phyloP scores from a whole-genome alignment of 2,329 filamentous ascomycete genomes.

The Neofusicoccum parvum region DNA sequence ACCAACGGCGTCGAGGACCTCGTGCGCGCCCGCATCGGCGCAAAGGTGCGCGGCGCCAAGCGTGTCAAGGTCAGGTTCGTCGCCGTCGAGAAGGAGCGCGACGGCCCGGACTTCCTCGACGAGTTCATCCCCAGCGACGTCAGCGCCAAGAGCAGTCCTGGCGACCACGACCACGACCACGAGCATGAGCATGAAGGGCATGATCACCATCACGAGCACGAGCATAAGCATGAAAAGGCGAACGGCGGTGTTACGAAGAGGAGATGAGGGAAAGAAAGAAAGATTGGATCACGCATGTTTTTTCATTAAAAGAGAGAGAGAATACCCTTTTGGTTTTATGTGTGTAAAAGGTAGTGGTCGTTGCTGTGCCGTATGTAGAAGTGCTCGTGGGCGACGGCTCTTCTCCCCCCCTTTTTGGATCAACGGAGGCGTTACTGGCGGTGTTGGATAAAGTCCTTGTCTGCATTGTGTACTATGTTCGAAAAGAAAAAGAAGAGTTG shows the following conservation, averaged over 20 bases:
- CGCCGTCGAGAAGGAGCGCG: constrained; percentile 52
- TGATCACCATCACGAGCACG: constrained; percentile 31
- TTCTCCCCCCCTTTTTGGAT: no score
- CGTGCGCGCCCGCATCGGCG: constrained; percentile 72
- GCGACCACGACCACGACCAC: constrained; percentile 29
- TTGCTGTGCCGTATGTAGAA: no score
- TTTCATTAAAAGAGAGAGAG: neutral
- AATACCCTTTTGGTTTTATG: no score
- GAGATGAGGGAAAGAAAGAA: neutral
- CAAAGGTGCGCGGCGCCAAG: constrained; percentile 80
- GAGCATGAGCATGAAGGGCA: constrained; percentile 30
- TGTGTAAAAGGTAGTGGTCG: no score
- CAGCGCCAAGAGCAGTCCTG: constrained; percentile 33
- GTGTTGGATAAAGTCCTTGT: no score
- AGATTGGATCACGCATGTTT: neutral
- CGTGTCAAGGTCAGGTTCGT: constrained; percentile 84
- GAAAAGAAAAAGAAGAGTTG: no score
- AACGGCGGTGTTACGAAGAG: constrained; percentile 24
- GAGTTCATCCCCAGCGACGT: constrained; percentile 56
- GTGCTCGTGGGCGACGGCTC: no score
- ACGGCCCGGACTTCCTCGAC: constrained; percentile 63
- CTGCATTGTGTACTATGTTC: no score
- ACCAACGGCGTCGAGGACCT: constrained; percentile 70
- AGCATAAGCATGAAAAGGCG: constrained; percentile 20
- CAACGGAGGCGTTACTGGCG: no score